Base-by-base conservation (phyloP, 306 rosid genomes). In the Lupinus albus region DNA sequence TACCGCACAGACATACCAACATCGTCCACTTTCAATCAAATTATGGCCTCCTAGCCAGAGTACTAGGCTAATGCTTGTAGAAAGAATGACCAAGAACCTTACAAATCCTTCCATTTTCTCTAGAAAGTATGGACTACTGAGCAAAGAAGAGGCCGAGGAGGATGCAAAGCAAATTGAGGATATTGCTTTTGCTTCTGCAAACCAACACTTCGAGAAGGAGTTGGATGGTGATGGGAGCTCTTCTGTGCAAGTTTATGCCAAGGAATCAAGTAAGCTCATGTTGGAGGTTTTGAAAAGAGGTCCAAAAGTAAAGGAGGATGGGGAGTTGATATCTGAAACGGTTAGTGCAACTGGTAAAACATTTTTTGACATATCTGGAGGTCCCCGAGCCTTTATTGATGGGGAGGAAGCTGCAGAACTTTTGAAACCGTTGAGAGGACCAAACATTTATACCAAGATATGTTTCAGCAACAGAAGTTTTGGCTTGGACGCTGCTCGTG, bases 21-120 rank as follows among this genome's bases (percentile, higher is more conserved):
- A 66, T 7, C 91, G 86, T 41, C 14, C 83, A 3, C 76, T 81
- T 55, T 59, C 85, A 3, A 86, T 91, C 76, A 91, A 88, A 71
- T 80, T 91, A 61, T 91, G 95, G 97, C 95, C 97, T 7, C 91
- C 95, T 18, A 88, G 91, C 79, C 87, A 83, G 88, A 75, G 97
- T 76, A 86, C 97, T 20, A 84, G 97, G 81, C 62, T 86, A 36
- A 78, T 76, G 86, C 90, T 91, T 67, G 88, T 84, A 0, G 89
- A 88, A 16, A 74, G 92, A 49, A 86, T 91, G 95, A 76, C 83
- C 61, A 91, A 82, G 83, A 91, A 91, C 70, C 86, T 91, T 18
- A 83, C 76, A 2, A 88, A 95, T 54, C 97, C 97, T 5, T 91
- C 97, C 58, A 80, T 88, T 67, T 88, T 91, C 79, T 91, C 97